Evolutionary conservation across 148 eudicot species (phyloP), one percentile per base, ranked within the genome.

Genomic region (Selenicereus undatus): DNA sequence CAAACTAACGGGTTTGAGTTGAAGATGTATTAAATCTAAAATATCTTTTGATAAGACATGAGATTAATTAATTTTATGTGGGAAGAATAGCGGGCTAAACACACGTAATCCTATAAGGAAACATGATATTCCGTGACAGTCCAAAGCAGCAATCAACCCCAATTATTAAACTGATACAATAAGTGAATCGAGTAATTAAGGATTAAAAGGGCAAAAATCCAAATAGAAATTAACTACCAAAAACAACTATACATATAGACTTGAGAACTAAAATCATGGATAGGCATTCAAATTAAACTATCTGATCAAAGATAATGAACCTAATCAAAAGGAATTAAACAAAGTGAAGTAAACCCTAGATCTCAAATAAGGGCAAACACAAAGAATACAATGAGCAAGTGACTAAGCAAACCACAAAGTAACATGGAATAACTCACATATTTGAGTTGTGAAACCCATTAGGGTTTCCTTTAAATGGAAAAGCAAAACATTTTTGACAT

Each of bases 401-500:
- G 62, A 22, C 36, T 72, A 72, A 42, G 35, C 62, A 71, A 79
- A 58, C 14, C 42, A 75, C 7, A 5, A 81, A 76, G 14, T 71
- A 20, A 60, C 66, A 75, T 11, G 24, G 32, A 64, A 29, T 80
- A 29, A 3, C 58, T 22, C 56, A 72, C 22, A 71, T 9, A 75
- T 71, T 68, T 42, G 75, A 72, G 62, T 79, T 58, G 52, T 48
- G 32, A 60, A 82, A 62, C 2, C 45, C 21, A 79, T 76, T 85
- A 85, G 87, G 87, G 87, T 85, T 85, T 79, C 35, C 75, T 76
- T 39, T 5, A 79, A 79, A 72, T 76, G 27, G 81, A 79, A 85
- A 85, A 62, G 7, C 39, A 39, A 3, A 2, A 6, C 52, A 79
- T 76, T 82, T 82, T 76, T 0, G 78, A 85, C 87, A 85, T 85